Evolutionary conservation across 768 basidiomycete genomes (phyloP).

Genomic region (Boletellus emodensis): DNA sequence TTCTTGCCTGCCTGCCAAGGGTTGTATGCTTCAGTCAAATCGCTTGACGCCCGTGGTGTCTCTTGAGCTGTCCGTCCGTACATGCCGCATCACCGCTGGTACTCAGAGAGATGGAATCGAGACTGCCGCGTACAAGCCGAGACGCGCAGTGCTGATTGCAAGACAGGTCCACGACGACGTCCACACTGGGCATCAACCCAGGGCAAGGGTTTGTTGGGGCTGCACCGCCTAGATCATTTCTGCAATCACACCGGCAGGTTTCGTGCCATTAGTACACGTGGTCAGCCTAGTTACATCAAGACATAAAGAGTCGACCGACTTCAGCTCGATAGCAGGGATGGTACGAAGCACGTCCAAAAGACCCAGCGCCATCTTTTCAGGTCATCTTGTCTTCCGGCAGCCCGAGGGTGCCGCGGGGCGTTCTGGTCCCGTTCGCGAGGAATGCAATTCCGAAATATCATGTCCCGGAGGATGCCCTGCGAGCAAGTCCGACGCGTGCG

Average conservation of each 20-base stretch:
- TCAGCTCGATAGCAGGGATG: constrained; percentile 3
- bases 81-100: not conserved
- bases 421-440: constrained; percentile 3
- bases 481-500: constrained; percentile 24
- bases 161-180: not conserved
- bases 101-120: not conserved
- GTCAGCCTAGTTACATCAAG: not conserved
- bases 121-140: not conserved
- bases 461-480: constrained; percentile 16
- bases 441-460: constrained; percentile 22
- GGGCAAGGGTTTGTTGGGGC: too few species aligned
- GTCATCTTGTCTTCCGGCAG: not conserved
- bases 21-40: not conserved
- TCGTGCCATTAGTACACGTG: not conserved
- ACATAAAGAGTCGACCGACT: not conserved
- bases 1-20: not conserved
- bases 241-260: too few species aligned
- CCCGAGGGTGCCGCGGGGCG: not conserved
- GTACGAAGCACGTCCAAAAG: constrained; percentile 14
- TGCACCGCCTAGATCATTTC: too few species aligned
- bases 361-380: constrained; percentile 10
- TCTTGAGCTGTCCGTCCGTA: too few species aligned
- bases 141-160: not conserved
- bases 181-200: too few species aligned
- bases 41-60: not conserved